Percentiles rank a stretch among this genome's conserved stretches.
phyloP scores from a whole-genome alignment of 768 basidiomycete species.

The Serpula lacrymans region DNA sequence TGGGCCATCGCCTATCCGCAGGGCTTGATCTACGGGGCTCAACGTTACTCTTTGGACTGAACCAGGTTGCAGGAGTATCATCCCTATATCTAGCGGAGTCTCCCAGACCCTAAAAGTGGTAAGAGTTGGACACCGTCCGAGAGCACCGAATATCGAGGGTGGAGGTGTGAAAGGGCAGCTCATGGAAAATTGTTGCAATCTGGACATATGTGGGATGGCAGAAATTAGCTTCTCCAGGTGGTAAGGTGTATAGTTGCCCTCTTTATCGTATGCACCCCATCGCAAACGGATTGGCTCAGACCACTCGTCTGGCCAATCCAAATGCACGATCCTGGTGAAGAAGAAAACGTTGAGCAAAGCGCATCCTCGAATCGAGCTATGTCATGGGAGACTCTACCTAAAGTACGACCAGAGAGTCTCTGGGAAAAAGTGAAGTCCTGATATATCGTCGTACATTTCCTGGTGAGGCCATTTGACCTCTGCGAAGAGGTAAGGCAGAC shows the following conservation, averaged over 20 bases:
- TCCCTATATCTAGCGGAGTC: constrained; percentile 33
- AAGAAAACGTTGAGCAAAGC: background rate
- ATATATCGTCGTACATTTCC: constrained; percentile 19
- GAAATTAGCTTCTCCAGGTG: constrained; percentile 21
- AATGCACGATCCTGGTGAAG: constrained; percentile 24
- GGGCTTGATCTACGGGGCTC: constrained; percentile 29
- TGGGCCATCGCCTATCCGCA: constrained; percentile 32
- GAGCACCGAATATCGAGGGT: constrained; percentile 23
- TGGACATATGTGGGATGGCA: constrained; percentile 28
- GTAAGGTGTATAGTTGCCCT: constrained; percentile 27
- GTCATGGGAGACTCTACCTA: no score
- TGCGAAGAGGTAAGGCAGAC: constrained; percentile 28
- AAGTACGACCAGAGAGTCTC: constrained; percentile 26
- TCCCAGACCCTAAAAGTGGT: constrained; percentile 26
- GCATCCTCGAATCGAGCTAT: background rate
- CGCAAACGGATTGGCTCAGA: constrained; percentile 33
- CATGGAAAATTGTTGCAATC: constrained; percentile 23
- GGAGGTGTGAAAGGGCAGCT: constrained; percentile 31
- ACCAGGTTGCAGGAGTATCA: constrained; percentile 25
- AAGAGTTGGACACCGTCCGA: constrained; percentile 24
- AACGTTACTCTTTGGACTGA: constrained; percentile 23
- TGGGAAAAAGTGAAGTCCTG: constrained; percentile 26
- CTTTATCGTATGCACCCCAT: constrained; percentile 27
- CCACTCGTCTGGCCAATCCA: constrained; percentile 35
- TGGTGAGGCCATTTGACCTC: constrained; percentile 31